phyloP scores from a whole-genome alignment of 371 early-diverging fungal species.

The Mucor plumbeus region DNA sequence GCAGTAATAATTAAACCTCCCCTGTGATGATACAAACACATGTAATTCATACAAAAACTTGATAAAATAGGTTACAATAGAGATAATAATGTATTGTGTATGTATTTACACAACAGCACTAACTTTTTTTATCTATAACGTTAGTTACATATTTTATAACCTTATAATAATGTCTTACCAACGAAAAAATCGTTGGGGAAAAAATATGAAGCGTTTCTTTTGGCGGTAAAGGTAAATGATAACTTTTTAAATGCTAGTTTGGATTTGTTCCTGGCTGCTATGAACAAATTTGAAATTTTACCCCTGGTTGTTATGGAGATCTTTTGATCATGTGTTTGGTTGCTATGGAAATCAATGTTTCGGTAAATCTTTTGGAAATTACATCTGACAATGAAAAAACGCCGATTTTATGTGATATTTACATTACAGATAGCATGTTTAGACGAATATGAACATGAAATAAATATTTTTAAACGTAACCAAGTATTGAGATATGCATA shows the following conservation, averaged over 20 bases:
- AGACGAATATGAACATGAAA: too few relatives aligned
- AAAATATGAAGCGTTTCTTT: not conserved
- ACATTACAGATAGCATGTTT: too few relatives aligned
- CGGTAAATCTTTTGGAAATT: too few relatives aligned
- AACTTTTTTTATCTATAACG: not conserved
- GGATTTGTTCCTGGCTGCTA: not conserved
- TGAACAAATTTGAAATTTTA: not conserved
- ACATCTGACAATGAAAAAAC: not conserved
- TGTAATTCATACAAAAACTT: not conserved
- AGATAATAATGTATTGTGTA: not conserved
- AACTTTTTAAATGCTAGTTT: too few relatives aligned
- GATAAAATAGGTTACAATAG: too few relatives aligned
- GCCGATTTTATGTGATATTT: too few relatives aligned
- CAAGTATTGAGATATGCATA: too few relatives aligned
- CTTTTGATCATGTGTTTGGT: not conserved
- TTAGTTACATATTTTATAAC: not conserved
- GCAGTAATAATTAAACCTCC: conserved; percentile 3
- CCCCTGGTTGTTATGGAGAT: not conserved
- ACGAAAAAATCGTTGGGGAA: not conserved
- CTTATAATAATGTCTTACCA: not conserved
- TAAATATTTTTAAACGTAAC: too few relatives aligned
- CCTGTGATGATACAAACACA: conserved; percentile 4
- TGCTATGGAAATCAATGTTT: not conserved
- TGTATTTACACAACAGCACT: conserved; percentile 2
- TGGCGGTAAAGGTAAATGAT: too few relatives aligned